These are phyloP conservation scores for Salix brachista DNA, from an alignment of 345 rosid genomes.

Conservation along the genomic window DNA sequence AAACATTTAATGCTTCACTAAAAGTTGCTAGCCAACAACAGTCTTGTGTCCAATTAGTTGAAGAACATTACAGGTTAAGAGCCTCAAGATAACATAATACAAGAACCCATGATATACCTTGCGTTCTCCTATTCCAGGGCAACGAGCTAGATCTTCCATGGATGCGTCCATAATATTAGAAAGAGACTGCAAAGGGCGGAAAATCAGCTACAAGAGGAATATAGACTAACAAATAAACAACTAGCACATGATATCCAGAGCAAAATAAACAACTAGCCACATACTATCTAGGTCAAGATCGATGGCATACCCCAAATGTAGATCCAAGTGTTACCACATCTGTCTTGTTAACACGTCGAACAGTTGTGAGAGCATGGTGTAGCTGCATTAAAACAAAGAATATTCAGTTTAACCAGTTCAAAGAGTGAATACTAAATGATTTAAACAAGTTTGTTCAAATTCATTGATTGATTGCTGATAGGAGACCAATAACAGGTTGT, in stretches of 20 bases:
- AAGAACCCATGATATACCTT: slow-evolving; percentile 46
- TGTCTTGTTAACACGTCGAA: slow-evolving; percentile 84
- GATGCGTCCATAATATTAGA: slow-evolving; percentile 87
- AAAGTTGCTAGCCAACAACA: not conserved
- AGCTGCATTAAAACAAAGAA: slow-evolving; percentile 42
- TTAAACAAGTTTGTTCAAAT: not conserved
- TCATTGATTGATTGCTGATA: not conserved
- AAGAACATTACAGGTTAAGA: not conserved
- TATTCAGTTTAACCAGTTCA: slow-evolving; percentile 9
- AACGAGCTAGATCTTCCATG: slow-evolving; percentile 87
- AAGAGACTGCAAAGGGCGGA: slow-evolving; percentile 53
- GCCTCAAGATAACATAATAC: not conserved
- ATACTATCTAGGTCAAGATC: not conserved
- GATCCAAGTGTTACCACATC: slow-evolving; percentile 97
- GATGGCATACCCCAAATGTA: slow-evolving; percentile 68
- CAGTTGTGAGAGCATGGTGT: slow-evolving; percentile 68
- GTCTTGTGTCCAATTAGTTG: not conserved
- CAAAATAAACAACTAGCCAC: not conserved
- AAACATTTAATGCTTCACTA: not conserved
- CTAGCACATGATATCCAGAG: not conserved
- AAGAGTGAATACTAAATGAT: not conserved
- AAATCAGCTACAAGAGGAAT: not conserved
- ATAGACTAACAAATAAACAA: not conserved
- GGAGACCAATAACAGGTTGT: not conserved
- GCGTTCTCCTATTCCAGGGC: slow-evolving; percentile 94